These are phyloP conservation scores for Phytophthora pinifolia DNA, from an alignment of 352 stramenopile genomes.

Conservation along the genomic window DNA sequence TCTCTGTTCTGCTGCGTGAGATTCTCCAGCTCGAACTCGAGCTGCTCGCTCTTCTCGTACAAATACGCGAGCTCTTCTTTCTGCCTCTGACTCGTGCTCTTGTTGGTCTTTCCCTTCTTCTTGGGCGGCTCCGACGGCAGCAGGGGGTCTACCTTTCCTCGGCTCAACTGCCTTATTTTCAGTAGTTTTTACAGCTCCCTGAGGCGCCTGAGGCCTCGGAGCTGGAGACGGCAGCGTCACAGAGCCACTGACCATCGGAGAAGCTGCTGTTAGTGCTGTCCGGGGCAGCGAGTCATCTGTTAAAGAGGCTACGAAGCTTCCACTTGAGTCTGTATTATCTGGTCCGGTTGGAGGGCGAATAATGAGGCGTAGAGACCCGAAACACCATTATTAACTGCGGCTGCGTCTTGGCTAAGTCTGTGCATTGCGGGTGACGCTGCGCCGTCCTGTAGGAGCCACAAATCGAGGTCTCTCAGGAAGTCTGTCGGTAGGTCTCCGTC, in stretches of 20 bases:
- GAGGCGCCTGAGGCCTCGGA: not conserved
- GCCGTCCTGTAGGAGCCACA: slow-evolving; percentile 23
- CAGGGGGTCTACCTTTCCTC: slow-evolving; percentile 18
- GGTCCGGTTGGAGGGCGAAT: slow-evolving; percentile 11
- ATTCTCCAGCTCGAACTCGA: slow-evolving; percentile 23
- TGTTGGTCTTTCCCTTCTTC: slow-evolving; percentile 32
- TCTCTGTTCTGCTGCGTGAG: slow-evolving; percentile 23
- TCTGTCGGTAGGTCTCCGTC: slow-evolving; percentile 22
- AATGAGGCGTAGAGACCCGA: slow-evolving; percentile 7
- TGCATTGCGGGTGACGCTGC: not conserved
- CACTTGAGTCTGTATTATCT: not conserved
- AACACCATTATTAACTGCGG: not conserved
- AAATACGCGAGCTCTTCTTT: slow-evolving; percentile 43
- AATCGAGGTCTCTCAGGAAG: slow-evolving; percentile 34
- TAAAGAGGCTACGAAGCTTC: slow-evolving; percentile 15
- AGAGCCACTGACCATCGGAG: not conserved
- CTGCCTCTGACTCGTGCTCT: slow-evolving; percentile 41
- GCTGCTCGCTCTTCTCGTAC: slow-evolving; percentile 22
- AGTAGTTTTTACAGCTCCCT: slow-evolving; percentile 2
- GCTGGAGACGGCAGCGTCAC: not conserved
- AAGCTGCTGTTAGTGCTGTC: not conserved
- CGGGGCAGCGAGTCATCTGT: slow-evolving; percentile 8
- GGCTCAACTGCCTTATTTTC: slow-evolving; percentile 2
- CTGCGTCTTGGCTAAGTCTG: not conserved
- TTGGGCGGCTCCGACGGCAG: not conserved